phyloP scores from a whole-genome alignment of 768 basidiomycete species.

The Epithele typhae region DNA sequence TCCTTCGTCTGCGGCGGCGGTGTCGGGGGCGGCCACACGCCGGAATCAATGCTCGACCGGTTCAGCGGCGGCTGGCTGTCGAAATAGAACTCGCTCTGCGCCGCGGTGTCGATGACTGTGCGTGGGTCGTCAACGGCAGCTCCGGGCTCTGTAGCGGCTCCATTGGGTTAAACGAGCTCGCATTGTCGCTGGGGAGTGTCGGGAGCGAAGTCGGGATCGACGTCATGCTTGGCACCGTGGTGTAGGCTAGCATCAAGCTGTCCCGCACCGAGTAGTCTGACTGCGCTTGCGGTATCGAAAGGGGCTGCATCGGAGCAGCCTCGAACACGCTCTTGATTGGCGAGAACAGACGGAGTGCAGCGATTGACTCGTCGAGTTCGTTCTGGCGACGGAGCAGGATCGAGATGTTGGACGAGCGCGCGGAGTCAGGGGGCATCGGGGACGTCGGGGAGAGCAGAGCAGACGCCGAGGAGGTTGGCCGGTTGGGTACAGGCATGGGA shows the following conservation, averaged over 20 bases:
- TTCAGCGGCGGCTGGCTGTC: conserved; percentile 50
- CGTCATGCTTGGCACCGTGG: too few relatives aligned
- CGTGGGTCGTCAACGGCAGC: conserved; percentile 4
- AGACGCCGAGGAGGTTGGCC: not conserved
- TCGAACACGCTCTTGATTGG: not conserved
- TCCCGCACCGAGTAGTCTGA: not conserved
- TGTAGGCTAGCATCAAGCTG: too few relatives aligned
- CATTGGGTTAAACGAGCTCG: too few relatives aligned
- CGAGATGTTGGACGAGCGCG: conserved; percentile 25
- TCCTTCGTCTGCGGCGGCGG: not conserved
- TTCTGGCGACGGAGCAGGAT: conserved; percentile 54
- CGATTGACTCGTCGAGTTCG: conserved; percentile 63
- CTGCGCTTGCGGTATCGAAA: conserved; percentile 3
- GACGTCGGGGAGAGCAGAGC: conserved; percentile 1
- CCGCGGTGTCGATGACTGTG: conserved; percentile 15
- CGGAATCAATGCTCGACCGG: conserved; percentile 14
- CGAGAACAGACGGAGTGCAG: conserved; percentile 44
- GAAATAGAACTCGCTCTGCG: conserved; percentile 58
- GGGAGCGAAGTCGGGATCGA: too few relatives aligned
- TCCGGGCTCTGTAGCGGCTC: conserved; percentile 8
- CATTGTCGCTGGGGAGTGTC: too few relatives aligned
- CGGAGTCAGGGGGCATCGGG: conserved; percentile 14
- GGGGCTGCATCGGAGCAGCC: conserved; percentile 1
- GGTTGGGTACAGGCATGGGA: conserved; percentile 4
- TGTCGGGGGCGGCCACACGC: conserved; percentile 3